Conservation (phyloP, 2,329 filamentous ascomycete genomes). For the Onygena corvina region DNA sequence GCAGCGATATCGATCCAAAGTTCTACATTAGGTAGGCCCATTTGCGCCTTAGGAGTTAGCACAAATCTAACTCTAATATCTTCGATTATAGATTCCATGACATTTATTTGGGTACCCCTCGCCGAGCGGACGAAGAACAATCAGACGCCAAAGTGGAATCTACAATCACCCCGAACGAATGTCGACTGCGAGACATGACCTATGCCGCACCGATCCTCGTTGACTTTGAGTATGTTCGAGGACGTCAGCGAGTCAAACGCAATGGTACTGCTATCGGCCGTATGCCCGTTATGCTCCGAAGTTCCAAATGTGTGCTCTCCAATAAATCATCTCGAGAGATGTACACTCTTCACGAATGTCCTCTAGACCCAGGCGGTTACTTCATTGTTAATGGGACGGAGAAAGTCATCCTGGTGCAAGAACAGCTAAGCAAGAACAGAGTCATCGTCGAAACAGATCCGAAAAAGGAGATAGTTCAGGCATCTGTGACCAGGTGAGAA, state of each 20-base stretch:
- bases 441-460: constrained; percentile 89
- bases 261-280: constrained; percentile 69
- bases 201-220: constrained; percentile 91
- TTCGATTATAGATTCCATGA: constrained; percentile 51
- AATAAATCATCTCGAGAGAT: constrained; percentile 78
- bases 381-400: constrained; percentile 97
- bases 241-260: constrained; percentile 62
- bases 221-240: constrained; percentile 80
- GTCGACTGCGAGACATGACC: constrained; percentile 91
- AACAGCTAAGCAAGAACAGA: constrained; percentile 97
- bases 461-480: constrained; percentile 87
- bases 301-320: constrained; percentile 78
- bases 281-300: constrained; percentile 93
- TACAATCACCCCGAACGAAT: constrained; percentile 82
- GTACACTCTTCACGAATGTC: constrained; percentile 88
- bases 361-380: constrained; percentile 90
- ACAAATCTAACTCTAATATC: not conserved
- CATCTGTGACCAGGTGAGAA: constrained; percentile 64
- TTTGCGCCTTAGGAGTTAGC: not conserved
- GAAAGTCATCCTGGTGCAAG: constrained; percentile 96
- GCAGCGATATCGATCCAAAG: constrained; percentile 81
- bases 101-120: constrained; percentile 73
- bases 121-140: constrained; percentile 61
- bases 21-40: constrained; percentile 65
- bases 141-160: constrained; percentile 46